These are phyloP conservation scores for Porodaedalea pini DNA, from an alignment of 1,284 basidiomycete species.

Conservation along the genomic window DNA sequence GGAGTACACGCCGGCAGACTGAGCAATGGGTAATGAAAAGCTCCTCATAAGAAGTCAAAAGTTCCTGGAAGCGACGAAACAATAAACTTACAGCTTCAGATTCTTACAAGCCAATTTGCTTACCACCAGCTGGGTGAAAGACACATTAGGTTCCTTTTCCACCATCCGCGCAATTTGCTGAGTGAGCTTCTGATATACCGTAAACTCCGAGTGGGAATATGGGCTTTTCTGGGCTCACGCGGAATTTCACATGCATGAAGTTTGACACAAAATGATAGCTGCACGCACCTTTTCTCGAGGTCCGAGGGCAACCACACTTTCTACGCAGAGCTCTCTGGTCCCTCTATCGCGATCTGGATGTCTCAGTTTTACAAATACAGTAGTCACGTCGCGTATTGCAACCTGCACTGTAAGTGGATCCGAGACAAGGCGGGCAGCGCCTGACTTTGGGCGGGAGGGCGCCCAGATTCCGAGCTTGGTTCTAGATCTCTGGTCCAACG, in stretches of 20 bases:
- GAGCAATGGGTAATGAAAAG: constrained; percentile 44
- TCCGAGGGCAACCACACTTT: constrained; percentile 60
- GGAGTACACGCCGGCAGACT: constrained; percentile 58
- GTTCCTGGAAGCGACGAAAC: constrained; percentile 1
- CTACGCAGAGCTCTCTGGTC: constrained; percentile 39
- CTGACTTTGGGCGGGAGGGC: constrained; percentile 9
- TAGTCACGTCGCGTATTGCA: constrained; percentile 56
- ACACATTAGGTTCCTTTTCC: constrained; percentile 47
- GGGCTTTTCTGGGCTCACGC: constrained; percentile 51
- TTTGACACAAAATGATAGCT: constrained; percentile 8
- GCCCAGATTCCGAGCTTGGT: constrained; percentile 15
- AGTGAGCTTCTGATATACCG: constrained; percentile 58
- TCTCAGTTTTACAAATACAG: constrained; percentile 51
- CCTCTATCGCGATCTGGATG: constrained; percentile 29
- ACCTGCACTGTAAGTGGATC: constrained; percentile 30
- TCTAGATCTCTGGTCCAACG: constrained; percentile 21
- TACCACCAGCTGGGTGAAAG: constrained; percentile 49
- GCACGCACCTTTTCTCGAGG: constrained; percentile 59
- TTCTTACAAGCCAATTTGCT: constrained; percentile 19
- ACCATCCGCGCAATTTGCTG: constrained; percentile 61
- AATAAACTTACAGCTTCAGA: neutral
- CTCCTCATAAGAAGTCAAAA: constrained; percentile 11
- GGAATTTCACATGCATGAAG: constrained; percentile 5
- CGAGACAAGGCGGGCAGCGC: constrained; percentile 2
- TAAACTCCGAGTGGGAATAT: constrained; percentile 63